Conservation (phyloP, 805 yeast species). For the Cyberlindnera xylosilytica region DNA sequence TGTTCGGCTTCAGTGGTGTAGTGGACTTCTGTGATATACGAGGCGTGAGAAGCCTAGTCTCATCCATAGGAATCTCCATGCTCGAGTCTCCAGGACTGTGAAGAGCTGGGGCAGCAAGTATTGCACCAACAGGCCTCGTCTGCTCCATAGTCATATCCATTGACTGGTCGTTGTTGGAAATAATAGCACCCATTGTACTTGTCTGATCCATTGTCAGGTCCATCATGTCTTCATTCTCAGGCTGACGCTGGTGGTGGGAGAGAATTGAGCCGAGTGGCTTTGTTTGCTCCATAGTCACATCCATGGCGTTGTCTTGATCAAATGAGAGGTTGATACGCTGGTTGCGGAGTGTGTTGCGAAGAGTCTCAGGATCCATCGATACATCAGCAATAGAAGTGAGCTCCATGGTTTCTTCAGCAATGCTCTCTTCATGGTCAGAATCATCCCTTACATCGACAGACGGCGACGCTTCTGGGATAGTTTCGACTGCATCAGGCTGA, state of each 20-base stretch:
- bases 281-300: slow-evolving; percentile 21
- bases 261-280: slow-evolving; percentile 9
- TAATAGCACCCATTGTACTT: not conserved
- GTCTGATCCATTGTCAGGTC: slow-evolving; percentile 21
- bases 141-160: slow-evolving; percentile 9
- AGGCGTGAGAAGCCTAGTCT: too few species aligned
- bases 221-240: slow-evolving; percentile 1
- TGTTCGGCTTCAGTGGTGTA: slow-evolving; percentile 26
- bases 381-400: slow-evolving; percentile 16
- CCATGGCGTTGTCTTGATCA: slow-evolving; percentile 3
- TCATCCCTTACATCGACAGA: not conserved
- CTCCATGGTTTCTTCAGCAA: slow-evolving; percentile 24
- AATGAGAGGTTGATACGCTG: slow-evolving; percentile 9
- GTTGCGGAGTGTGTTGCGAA: slow-evolving; percentile 22
- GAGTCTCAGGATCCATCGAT: slow-evolving; percentile 22
- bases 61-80: slow-evolving; percentile 20
- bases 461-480: not conserved
- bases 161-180: not conserved
- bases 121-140: slow-evolving; percentile 13
- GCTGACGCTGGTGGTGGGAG: not conserved
- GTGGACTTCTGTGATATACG: not conserved
- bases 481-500: not conserved
- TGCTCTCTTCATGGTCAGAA: slow-evolving; percentile 1
- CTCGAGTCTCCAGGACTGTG: too few species aligned
- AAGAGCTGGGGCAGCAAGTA: not conserved